Base-by-base conservation (phyloP, 1,139 yeast species). In the Yamadazyma atmosphaerica region DNA sequence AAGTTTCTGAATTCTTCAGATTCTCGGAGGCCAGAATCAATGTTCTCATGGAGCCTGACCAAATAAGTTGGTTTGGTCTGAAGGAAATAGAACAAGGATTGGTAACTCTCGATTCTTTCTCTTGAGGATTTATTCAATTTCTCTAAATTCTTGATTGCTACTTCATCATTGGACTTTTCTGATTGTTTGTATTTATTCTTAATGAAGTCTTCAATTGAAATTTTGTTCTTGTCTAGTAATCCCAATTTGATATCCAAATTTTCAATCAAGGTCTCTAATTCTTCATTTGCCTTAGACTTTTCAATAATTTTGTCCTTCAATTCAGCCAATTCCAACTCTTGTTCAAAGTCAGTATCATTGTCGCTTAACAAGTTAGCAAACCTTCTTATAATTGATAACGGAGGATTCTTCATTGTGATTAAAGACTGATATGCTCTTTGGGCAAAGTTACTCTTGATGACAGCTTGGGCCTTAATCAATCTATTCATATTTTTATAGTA, bases 11-110 rank as follows among this genome's bases (percentile, higher is more conserved):
- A 44, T 23, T 52, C 50, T 19, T 44, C 47, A 2, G 60, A 41
- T 3, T 53, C 56, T 19, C 54, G 58, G 9, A 53, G 40, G 1
- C 44, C 49, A 6, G 58, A 46, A 3, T 54, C 52, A 32, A 59
- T 43, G 2, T 54, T 47, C 23, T 54, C 52, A 36, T 63, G 74
- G 29, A 88, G 60, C 22, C 82, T 66, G 1, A 82, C 73, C 54
- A 92, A 73, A 55, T 92, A 92, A 1, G 61, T 61, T 0, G 96
- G 89, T 53, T 86, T 88, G 0, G 96, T 86, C 56, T 94, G 98
- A 29, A 94, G 61, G 32, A 90, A 66, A 52, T 84, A 92, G 51
- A 92, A 83, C 40, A 92, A 58, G 7, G 86, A 83, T 51, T 86
- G 96, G 58, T 85, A 86, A 1, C 79, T 58, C 44, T 81, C 87